Base-by-base conservation (phyloP, 805 yeast genomes). In the Zygosaccharomyces gambellarensis region DNA sequence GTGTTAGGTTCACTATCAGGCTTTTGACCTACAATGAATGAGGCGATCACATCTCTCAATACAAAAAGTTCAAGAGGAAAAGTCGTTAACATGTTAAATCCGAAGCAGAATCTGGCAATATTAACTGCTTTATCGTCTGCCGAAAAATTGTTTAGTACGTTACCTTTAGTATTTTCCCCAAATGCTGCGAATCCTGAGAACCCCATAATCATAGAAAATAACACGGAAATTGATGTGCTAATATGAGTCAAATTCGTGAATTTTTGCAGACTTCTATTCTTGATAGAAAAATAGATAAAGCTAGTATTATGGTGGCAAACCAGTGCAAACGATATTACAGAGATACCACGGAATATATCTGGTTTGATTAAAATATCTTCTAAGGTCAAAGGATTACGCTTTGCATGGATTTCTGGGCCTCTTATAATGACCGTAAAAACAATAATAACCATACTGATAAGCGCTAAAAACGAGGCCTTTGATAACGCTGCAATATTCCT, bases 281-380 rank as follows among this genome's bases (percentile, higher is more conserved):
- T 78, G 61, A 92, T 76, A 0, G 97, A 88, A 62, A 87, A 88
- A 71, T 83, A 90, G 39, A 90, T 92, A 61, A 90, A 85, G 27
- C 92, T 80, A 0, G 97, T 89, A 64, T 90, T 90, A 66, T 90
- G 98, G 63, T 90, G 98, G 63, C 98, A 90, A 3, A 90, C 97
- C 56, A 92, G 76, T 1, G 98, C 98, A 71, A 90, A 90, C 0
- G 97, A 89, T 29, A 90, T 88, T 44, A 90, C 96, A n/a, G 94
- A 84, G 25, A 90, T 81, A 2, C 97, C 96, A 67, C 90, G 96
- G 63, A 90, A 88, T 3, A 90, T 70, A 38, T 82, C 81, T 10
- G 75, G 66, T 54, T 83, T 83, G 44, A 88, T 62, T 4, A 87
- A 71, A 70, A 79, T 74, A 30, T 75, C 70, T 36, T 69, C 45